Conservation (phyloP, 78 protist species). For the Isochrysis galbana region DNA sequence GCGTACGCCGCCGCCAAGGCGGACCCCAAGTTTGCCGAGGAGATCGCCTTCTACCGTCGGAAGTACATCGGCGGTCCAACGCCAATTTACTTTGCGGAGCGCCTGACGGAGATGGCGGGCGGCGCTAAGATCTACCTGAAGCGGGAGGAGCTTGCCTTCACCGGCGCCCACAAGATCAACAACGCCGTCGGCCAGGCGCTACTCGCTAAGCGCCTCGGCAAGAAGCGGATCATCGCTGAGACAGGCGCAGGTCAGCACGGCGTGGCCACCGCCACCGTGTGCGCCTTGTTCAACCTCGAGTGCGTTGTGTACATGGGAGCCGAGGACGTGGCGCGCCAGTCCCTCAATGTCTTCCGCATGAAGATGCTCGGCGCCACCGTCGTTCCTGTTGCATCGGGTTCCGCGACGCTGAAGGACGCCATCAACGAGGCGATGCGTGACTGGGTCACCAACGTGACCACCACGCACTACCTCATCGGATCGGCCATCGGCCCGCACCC, state of each 20-base stretch:
- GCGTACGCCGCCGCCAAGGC: conserved; percentile 23
- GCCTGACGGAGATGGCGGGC: conserved; percentile 9
- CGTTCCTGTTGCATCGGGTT: conserved; percentile 12
- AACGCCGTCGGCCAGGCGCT: conserved; percentile 85
- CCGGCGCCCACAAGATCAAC: conserved; percentile 84
- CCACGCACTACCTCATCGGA: conserved; percentile 82
- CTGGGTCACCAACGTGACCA: conserved; percentile 63
- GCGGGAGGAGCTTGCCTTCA: conserved; percentile 46
- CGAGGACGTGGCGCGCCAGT: conserved; percentile 69
- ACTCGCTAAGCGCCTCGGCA: conserved; percentile 78
- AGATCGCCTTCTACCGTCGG: not conserved
- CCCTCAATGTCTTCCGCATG: conserved; percentile 87
- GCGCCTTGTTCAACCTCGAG: conserved; percentile 81
- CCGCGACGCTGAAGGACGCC: conserved; percentile 31
- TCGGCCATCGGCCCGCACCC: conserved; percentile 93
- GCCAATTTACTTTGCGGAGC: conserved; percentile 42
- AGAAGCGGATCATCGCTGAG: conserved; percentile 81
- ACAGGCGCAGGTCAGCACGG: conserved; percentile 96
- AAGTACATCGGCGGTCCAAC: conserved; percentile 51
- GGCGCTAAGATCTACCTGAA: conserved; percentile 51
- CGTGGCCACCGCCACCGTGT: conserved; percentile 83
- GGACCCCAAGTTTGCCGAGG: conserved; percentile 61
- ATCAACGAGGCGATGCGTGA: conserved; percentile 78
- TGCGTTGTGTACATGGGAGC: conserved; percentile 75
- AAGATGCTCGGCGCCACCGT: conserved; percentile 84